Evolutionary conservation across 768 basidiomycete genomes (phyloP).

Genomic region (Mycena vitilis): DNA sequence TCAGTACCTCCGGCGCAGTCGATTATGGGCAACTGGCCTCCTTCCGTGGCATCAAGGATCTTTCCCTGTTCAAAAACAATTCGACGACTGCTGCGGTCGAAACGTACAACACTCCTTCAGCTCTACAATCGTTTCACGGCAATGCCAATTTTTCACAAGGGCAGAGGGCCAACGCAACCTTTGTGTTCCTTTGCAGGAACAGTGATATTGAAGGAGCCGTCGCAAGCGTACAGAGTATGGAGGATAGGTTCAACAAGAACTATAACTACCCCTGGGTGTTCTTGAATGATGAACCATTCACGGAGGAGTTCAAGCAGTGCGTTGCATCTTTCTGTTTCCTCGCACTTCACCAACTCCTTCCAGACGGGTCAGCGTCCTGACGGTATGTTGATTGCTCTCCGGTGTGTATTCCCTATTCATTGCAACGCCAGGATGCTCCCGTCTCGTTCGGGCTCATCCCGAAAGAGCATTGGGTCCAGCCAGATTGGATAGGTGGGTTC

Average conservation of each 20-base stretch:
- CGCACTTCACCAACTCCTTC: conserved; percentile 4
- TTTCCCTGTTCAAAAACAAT: conserved; percentile 15
- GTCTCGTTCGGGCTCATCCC: conserved; percentile 81
- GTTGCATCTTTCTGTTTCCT: conserved; percentile 28
- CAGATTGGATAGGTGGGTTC: conserved; percentile 18
- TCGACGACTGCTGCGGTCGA: not conserved
- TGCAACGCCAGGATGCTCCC: conserved; percentile 50
- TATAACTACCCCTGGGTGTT: conserved; percentile 86
- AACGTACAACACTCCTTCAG: not conserved
- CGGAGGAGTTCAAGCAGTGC: conserved; percentile 76
- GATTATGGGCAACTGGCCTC: conserved; percentile 62
- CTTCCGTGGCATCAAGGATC: conserved; percentile 50
- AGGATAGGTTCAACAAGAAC: conserved; percentile 86
- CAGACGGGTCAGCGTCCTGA: conserved; percentile 66
- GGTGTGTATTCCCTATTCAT: not conserved
- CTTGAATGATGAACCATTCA: conserved; percentile 84
- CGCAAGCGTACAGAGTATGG: conserved; percentile 73
- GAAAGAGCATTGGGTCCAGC: conserved; percentile 70
- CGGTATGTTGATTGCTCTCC: conserved; percentile 35
- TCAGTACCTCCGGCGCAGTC: conserved; percentile 58
- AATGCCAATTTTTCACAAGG: conserved; percentile 26
- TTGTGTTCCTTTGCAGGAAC: conserved; percentile 79
- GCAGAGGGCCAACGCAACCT: conserved; percentile 76
- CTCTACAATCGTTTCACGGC: conserved; percentile 9
- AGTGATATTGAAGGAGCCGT: conserved; percentile 63